These are phyloP conservation scores for Lagenaria siceraria DNA, from an alignment of 306 rosid genomes.

Conservation along the genomic window DNA sequence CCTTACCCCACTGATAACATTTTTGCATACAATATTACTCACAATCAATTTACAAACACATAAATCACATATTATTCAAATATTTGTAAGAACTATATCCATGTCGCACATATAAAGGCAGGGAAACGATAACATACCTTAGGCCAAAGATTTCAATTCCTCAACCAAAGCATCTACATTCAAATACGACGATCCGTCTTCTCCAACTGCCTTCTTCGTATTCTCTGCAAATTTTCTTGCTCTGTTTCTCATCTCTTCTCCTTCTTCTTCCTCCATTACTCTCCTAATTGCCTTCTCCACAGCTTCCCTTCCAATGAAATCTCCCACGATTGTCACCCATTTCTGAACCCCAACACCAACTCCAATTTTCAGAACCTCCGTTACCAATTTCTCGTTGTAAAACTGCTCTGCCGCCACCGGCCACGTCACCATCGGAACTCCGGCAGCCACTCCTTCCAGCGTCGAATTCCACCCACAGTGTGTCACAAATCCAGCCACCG, in stretches of 20 bases:
- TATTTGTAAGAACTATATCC: too few species aligned
- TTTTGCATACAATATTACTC: too few species aligned
- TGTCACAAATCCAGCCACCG: constrained; percentile 27
- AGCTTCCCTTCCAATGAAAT: constrained; percentile 10
- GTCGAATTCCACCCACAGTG: constrained; percentile 31
- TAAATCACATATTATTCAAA: too few species aligned
- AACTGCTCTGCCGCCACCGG: constrained; percentile 18
- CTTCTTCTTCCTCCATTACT: constrained; percentile 19
- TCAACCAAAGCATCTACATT: constrained; percentile 8
- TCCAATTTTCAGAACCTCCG: constrained; percentile 11
- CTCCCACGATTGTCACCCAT: constrained; percentile 14
- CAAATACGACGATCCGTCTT: constrained; percentile 18
- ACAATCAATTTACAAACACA: too few species aligned
- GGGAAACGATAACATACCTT: too few species aligned
- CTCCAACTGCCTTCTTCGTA: constrained; percentile 14
- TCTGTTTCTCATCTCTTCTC: constrained; percentile 21
- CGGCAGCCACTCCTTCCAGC: constrained; percentile 7
- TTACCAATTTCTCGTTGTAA: constrained; percentile 25
- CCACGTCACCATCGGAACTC: constrained; percentile 22
- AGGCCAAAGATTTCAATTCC: not conserved
- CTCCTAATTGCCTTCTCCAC: constrained; percentile 17
- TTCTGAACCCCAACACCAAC: constrained; percentile 17
- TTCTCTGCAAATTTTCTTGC: constrained; percentile 8
- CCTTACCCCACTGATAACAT: too few species aligned
- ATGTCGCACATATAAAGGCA: too few species aligned